Percentiles rank a stretch among this genome's conserved stretches.
These are phyloP conservation scores for Cymodocea nodosa DNA, from an alignment of 116 monocot species.

Conservation along the genomic window DNA sequence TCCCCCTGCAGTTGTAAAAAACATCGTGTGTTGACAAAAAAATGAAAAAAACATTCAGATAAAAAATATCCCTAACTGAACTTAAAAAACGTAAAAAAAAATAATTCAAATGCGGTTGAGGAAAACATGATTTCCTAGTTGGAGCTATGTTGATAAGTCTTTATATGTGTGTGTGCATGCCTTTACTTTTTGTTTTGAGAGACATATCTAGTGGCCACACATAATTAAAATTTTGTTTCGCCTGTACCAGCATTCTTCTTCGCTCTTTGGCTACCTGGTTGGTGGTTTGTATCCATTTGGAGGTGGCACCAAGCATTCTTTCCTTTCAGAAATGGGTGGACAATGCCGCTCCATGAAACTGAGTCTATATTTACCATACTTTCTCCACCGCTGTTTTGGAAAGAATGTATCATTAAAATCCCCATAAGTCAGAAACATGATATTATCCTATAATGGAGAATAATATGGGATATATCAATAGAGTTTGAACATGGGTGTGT, in stretches of 20 bases:
- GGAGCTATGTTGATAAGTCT: no score
- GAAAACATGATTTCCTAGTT: no score
- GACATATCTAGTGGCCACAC: no score
- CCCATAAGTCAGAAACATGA: neutral
- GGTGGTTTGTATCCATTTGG: conserved; percentile 79
- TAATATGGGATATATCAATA: neutral
- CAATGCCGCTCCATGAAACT: conserved; percentile 92
- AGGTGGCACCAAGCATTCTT: conserved; percentile 74
- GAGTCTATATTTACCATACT: conserved; percentile 75
- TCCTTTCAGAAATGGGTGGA: conserved; percentile 59
- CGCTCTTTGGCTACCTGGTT: conserved; percentile 92
- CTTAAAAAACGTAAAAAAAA: no score
- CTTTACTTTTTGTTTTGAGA: no score
- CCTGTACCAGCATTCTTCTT: conserved; percentile 89
- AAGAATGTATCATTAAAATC: neutral
- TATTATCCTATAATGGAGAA: neutral
- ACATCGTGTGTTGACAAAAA: no score
- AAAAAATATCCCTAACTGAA: no score
- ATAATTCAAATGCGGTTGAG: no score
- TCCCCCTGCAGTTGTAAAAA: no score
- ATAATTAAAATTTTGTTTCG: conserved; percentile 9
- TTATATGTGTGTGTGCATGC: no score
- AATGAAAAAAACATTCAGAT: no score
- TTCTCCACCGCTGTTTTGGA: conserved; percentile 66
- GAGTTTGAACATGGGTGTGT: neutral